A percentile compares a stretch with the other conserved stretches of the same genome.
Conservation (phyloP, 2,329 filamentous ascomycete genomes). For the Pseudomassariella vexata region DNA sequence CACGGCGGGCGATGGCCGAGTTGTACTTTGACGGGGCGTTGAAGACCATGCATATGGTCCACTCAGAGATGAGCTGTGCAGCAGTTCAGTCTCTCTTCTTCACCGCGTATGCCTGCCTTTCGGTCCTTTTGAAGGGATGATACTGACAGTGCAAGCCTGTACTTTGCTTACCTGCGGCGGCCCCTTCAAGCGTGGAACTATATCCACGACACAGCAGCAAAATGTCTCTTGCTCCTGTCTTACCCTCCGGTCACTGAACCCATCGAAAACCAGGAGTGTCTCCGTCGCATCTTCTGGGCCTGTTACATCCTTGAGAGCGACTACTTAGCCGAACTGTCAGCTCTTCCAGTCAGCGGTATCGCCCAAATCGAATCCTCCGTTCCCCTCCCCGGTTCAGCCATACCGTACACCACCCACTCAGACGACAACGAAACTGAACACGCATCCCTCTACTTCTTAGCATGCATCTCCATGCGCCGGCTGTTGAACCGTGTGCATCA, state of each 20-base stretch:
- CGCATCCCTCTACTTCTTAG: conserved; percentile 46
- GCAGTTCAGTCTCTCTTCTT: conserved; percentile 46
- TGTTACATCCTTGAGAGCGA: conserved; percentile 51
- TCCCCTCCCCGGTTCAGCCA: conserved; percentile 37
- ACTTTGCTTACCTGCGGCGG: conserved; percentile 42
- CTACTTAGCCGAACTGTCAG: conserved; percentile 45
- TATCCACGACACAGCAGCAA: conserved; percentile 40
- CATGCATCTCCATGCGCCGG: conserved; percentile 45
- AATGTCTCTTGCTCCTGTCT: conserved; percentile 42
- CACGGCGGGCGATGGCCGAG: conserved; percentile 6
- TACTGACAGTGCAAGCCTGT: conserved; percentile 26
- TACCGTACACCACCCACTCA: conserved; percentile 40
- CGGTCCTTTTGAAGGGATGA: not conserved
- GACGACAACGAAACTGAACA: conserved; percentile 33
- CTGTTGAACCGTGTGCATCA: conserved; percentile 43
- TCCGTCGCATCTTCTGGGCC: conserved; percentile 47
- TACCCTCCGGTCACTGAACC: conserved; percentile 30
- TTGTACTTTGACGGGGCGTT: conserved; percentile 37
- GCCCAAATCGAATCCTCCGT: conserved; percentile 45
- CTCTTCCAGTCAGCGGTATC: conserved; percentile 43
- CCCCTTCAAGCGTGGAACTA: conserved; percentile 49
- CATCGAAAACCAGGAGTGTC: conserved; percentile 38
- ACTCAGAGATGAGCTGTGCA: conserved; percentile 38
- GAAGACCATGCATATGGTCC: conserved; percentile 38
- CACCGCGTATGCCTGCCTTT: conserved; percentile 31